These are phyloP conservation scores for Cordyceps pruinosa DNA, from an alignment of 2,329 filamentous ascomycete species.

Conservation along the genomic window DNA sequence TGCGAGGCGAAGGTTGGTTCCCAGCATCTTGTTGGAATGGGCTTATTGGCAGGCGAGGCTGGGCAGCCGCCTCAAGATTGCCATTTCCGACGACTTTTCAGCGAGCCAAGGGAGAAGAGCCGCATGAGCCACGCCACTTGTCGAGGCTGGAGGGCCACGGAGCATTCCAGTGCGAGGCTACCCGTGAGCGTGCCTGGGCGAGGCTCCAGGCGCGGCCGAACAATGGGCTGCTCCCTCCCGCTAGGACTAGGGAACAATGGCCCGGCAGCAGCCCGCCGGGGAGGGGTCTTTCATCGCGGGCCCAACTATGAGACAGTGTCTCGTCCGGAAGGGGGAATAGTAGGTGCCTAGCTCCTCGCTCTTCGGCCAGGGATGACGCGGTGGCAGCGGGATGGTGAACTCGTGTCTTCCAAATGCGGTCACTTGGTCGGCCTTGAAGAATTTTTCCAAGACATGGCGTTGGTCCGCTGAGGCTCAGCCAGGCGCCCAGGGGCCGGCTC, in stretches of 20 bases:
- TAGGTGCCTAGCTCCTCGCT: background rate
- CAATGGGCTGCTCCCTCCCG: background rate
- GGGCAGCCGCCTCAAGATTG: background rate
- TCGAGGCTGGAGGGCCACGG: background rate
- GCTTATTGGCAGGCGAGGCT: background rate
- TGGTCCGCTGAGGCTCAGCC: too few species aligned
- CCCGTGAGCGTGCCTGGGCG: background rate
- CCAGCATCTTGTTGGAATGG: constrained; percentile 11
- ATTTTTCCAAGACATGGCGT: background rate
- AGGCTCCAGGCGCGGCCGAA: background rate
- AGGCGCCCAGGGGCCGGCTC: background rate
- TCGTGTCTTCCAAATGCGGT: background rate
- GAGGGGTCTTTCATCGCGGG: background rate
- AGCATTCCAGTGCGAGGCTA: constrained; percentile 9
- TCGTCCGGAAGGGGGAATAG: constrained; percentile 5
- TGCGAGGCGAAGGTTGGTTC: background rate
- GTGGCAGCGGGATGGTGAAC: too few species aligned
- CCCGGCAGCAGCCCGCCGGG: too few species aligned
- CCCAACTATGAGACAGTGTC: background rate
- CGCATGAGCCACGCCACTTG: too few species aligned
- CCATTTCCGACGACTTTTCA: background rate
- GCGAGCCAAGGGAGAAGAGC: background rate
- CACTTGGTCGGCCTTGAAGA: background rate
- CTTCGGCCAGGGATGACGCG: constrained; percentile 1
- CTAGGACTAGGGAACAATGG: too few species aligned